These are phyloP conservation scores for Rheum nobile DNA, from an alignment of 148 eudicot species.

Conservation along the genomic window DNA sequence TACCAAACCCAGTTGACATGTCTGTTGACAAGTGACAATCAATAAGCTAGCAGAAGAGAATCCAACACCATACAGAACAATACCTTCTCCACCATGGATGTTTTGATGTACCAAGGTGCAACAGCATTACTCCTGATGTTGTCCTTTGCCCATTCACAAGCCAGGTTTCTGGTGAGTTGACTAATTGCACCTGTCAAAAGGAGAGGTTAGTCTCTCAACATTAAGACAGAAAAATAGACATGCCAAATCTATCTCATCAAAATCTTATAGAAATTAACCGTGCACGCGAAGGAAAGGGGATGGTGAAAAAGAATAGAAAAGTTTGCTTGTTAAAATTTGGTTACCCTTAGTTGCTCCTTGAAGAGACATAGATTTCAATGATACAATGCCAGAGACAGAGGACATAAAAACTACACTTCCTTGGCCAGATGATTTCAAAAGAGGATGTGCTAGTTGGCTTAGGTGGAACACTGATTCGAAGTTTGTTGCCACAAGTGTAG, in stretches of 20 bases:
- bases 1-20: background rate
- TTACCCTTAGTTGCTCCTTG: constrained; percentile 70
- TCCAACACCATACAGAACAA: background rate
- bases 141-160: constrained; percentile 48
- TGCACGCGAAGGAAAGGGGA: background rate
- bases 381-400: constrained; percentile 59
- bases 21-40: background rate
- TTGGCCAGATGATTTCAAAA: constrained; percentile 41
- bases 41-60: background rate
- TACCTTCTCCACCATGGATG: constrained; percentile 39
- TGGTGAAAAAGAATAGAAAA: background rate
- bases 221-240: background rate
- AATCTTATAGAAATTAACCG: background rate
- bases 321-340: background rate
- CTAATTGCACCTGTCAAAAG: constrained; percentile 52
- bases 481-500: constrained; percentile 43
- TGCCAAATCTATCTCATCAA: too few species aligned
- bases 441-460: constrained; percentile 60
- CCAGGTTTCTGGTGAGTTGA: constrained; percentile 52
- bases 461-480: constrained; percentile 61
- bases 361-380: constrained; percentile 49
- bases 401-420: constrained; percentile 59
- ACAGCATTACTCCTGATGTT: constrained; percentile 42
- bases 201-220: background rate
- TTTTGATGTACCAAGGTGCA: constrained; percentile 42